Evolutionary conservation across 257 asterid genomes (phyloP), one percentile per base, ranked within the genome.

Genomic region (Knoxia roxburghii): DNA sequence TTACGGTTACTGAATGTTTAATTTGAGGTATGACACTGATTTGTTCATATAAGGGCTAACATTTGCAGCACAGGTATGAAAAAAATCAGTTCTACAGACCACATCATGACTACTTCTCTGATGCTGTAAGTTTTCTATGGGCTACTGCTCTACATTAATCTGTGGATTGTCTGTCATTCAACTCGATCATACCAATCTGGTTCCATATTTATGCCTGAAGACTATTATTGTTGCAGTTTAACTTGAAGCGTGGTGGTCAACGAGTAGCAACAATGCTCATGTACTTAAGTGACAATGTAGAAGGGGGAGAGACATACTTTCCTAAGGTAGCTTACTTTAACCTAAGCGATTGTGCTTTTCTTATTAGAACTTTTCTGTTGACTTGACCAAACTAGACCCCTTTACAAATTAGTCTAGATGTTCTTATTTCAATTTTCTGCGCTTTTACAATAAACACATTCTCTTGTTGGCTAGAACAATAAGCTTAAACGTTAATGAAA

Each of bases 51-150:
- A 75, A 61, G 81, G 76, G 87, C 97, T 88, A 86, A 88, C 89
- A 86, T 85, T 80, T 81, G 88, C 88, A 78, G 88, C 87, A 83
- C 96, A 90, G 96, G 92, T 90, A 90, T 76, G 95, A 88, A 76
- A 83, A 86, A 83, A 57, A 77, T 71, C 88, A 90, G 83, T 82
- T 80, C 61, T 90, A 90, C 81, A 81, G 81, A 75, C 86, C 96
- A 26, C 97, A 88, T 78, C 88, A 86, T 58, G 95, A 91, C 80
- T 91, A 84, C 79, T 91, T 91, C 80, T 80, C 98, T 20, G 96
- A 89, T 62, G 39, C 87, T 1, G 98, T 88, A 81, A 76, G 83
- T 79, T 37, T 65, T 74, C 67, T 43, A 26, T 50, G 40, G 30
- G 63, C 60, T 67, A 17, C 60, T 41, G 67, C 30, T 24, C 29